Evolutionary conservation across 176 grass and related monocot genomes (phyloP).

Genomic region (Oryza punctata): DNA sequence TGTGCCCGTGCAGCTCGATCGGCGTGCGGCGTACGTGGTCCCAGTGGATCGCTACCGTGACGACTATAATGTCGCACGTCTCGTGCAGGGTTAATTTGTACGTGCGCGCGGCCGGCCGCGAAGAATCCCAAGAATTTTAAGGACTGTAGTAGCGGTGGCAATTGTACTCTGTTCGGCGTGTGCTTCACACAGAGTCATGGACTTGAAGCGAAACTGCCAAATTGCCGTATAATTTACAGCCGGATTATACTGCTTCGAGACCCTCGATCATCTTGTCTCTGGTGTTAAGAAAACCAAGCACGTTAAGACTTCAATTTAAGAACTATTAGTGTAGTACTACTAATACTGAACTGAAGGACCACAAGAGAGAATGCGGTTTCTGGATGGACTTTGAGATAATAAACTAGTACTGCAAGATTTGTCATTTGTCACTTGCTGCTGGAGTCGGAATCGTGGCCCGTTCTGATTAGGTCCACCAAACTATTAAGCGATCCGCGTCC

Average conservation of each 20-base stretch:
- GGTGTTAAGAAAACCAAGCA: neutral
- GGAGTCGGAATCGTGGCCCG: neutral
- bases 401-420: neutral
- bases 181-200: neutral
- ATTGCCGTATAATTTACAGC: neutral
- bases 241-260: neutral
- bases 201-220: neutral
- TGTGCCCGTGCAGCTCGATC: neutral
- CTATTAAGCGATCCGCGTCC: neutral
- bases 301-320: neutral
- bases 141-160: neutral
- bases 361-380: neutral
- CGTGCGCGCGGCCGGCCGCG: neutral
- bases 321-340: too few relatives aligned
- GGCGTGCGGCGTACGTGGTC: neutral
- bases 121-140: neutral
- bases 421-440: slow-evolving; percentile 22
- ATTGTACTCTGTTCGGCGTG: neutral
- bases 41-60: neutral
- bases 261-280: neutral
- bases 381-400: slow-evolving; percentile 22
- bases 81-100: neutral
- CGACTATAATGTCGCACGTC: neutral
- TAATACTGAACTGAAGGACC: neutral
- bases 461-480: neutral